A percentile compares a stretch with the other conserved stretches of the same genome.
These are phyloP conservation scores for Epichloe gansuensis DNA, from an alignment of 2,329 filamentous ascomycete species.

Conservation along the genomic window DNA sequence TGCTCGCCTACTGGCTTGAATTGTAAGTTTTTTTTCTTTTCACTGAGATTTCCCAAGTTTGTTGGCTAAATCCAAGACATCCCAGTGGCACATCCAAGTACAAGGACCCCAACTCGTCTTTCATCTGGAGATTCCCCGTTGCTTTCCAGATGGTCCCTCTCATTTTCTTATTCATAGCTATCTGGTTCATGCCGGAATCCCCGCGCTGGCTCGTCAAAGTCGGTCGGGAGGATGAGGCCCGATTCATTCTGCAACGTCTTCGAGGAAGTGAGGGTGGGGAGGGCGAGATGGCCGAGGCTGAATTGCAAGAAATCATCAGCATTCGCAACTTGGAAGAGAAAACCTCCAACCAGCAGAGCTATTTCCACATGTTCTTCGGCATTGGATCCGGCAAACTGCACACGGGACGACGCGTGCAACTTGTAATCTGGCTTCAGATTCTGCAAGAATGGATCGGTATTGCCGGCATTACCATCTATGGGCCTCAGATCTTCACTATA, in stretches of 20 bases:
- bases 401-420: conserved; percentile 52
- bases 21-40: conserved; percentile 20
- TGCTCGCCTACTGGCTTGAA: conserved; percentile 44
- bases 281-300: conserved; percentile 40
- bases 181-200: conserved; percentile 59
- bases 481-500: conserved; percentile 48
- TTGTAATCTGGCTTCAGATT: conserved; percentile 60
- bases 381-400: conserved; percentile 53
- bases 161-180: conserved; percentile 37
- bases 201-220: conserved; percentile 55
- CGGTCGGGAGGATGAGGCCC: conserved; percentile 53
- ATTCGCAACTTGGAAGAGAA: conserved; percentile 51
- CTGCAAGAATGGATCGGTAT: conserved; percentile 61
- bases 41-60: background rate
- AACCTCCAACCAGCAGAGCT: conserved; percentile 42
- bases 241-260: conserved; percentile 49
- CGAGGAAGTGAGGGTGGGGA: conserved; percentile 45
- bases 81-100: conserved; percentile 43
- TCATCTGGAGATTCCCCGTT: conserved; percentile 57
- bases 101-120: conserved; percentile 40
- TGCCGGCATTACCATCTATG: conserved; percentile 52
- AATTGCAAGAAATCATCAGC: conserved; percentile 56
- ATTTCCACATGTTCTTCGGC: conserved; percentile 54
- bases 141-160: conserved; percentile 58
- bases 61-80: too few relatives aligned